phyloP scores from a whole-genome alignment of 2,329 filamentous ascomycete genomes.

The Allantophomopsis lycopodina region DNA sequence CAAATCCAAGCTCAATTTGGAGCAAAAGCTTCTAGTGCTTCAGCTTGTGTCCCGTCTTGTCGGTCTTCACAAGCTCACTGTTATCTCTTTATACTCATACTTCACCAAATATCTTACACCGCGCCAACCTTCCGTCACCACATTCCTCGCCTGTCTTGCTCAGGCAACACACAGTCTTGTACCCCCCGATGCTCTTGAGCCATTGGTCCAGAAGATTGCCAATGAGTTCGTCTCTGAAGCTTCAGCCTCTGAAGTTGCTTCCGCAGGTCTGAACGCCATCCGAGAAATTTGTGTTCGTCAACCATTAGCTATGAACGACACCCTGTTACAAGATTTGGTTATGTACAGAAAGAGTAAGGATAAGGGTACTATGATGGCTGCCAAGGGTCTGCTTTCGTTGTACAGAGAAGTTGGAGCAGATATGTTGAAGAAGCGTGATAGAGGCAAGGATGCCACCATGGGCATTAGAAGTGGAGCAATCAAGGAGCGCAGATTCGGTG shows the following conservation, averaged over 20 bases:
- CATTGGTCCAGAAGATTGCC: conserved; percentile 85
- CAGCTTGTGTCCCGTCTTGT: conserved; percentile 85
- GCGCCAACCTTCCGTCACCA: conserved; percentile 79
- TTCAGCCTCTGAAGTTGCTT: conserved; percentile 76
- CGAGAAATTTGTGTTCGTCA: conserved; percentile 88
- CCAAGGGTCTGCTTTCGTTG: conserved; percentile 77
- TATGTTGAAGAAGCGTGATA: conserved; percentile 76
- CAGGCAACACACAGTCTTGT: conserved; percentile 87
- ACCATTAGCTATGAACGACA: conserved; percentile 92
- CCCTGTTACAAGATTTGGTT: conserved; percentile 86
- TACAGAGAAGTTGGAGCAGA: conserved; percentile 88
- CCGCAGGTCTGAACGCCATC: conserved; percentile 87
- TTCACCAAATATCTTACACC: conserved; percentile 88
- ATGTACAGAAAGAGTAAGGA: conserved; percentile 96
- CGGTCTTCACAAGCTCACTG: conserved; percentile 81
- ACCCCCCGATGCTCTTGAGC: conserved; percentile 83
- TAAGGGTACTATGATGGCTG: conserved; percentile 98
- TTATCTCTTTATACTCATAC: conserved; percentile 89
- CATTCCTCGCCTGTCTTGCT: conserved; percentile 82
- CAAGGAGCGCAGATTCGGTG: conserved; percentile 68
- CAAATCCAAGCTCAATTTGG: conserved; percentile 72
- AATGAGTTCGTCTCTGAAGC: conserved; percentile 98
- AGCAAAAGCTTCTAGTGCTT: conserved; percentile 79
- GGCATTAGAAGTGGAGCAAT: conserved; percentile 63
- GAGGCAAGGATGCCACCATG: conserved; percentile 84